A percentile compares a stretch with the other conserved stretches of the same genome.
Conservation (phyloP, 148 eudicot genomes). For the Fagopyrum tataricum region DNA sequence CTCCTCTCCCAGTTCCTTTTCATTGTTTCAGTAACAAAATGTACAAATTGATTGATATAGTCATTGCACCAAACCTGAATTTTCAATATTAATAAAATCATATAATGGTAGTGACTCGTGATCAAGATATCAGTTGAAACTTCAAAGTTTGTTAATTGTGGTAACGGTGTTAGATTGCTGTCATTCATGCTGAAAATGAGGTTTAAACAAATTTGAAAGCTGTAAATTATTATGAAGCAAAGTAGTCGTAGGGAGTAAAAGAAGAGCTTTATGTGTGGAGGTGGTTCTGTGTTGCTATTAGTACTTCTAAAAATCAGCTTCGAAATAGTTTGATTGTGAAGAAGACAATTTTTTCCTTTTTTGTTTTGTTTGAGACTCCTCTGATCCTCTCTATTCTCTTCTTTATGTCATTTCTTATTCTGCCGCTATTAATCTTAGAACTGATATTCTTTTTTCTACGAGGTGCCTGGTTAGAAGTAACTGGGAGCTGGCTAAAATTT, state of each 20-base stretch:
- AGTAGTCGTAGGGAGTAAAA: neutral
- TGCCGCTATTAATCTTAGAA: neutral
- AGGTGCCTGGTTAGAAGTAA: too few species aligned
- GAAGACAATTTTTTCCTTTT: neutral
- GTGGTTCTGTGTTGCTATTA: neutral
- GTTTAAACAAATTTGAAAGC: neutral
- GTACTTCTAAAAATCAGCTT: neutral
- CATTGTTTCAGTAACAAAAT: neutral
- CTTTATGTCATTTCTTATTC: neutral
- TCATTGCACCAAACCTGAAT: neutral
- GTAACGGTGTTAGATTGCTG: neutral
- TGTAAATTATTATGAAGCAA: neutral
- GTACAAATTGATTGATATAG: neutral
- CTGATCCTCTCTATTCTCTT: too few species aligned
- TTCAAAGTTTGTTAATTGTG: neutral
- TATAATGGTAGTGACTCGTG: neutral
- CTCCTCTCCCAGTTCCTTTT: neutral
- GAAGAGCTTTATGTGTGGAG: neutral
- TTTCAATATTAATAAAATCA: neutral
- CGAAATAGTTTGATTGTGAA: neutral
- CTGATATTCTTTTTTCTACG: too few species aligned
- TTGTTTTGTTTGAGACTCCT: too few species aligned
- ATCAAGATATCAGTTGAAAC: neutral
- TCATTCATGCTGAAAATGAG: neutral
- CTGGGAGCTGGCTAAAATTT: too few species aligned